Base-by-base conservation (phyloP, 2,329 filamentous ascomycete genomes). In the Aspergillus spinulosporus region DNA sequence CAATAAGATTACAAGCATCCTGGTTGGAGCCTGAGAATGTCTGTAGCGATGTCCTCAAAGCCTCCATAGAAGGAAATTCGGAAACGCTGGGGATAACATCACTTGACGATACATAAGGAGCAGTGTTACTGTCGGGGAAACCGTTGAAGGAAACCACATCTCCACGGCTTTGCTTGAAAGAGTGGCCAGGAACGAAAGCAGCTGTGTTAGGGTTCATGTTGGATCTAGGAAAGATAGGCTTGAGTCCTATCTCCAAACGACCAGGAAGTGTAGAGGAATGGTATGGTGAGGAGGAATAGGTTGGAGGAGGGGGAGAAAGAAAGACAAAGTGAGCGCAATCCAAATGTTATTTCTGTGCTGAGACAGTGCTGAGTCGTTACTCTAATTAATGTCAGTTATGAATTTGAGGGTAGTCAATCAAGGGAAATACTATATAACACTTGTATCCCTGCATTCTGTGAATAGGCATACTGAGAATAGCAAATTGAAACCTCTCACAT, bases 121-220 rank as follows among this genome's bases (percentile, higher is more conserved):
- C 26, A 46, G 40, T 52, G 40, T 44, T 50, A 34, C 34, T 40
- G 39, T n/a, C 11, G 12, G 21, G 21, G 21, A 21, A 21, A 21
- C 21, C 21, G 21, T 21, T 21, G 21, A 21, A 21, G 21, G 21
- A 21, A 21, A 21, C 21, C 21, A 21, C 21, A 21, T 21, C 21
- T 21, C 21, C 21, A 21, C 21, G 21, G 28, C 48, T 43, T 14
- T 56, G 42, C 12, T 53, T 46, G 9, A 11, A 29, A 36, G 42
- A 9, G 15, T 31, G 12, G n/a, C 44, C 34, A 52, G 49, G 43
- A n/a, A 54, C 50, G 12, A 58, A 54, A 12, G 42, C 28, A 29
- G 54, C 46, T 2, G 47, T 42, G 29, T 54, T 50, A 12, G 51
- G 51, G 43, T 58, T 51, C 56, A 58, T 58, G 8, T 12, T 45